phyloP scores from a whole-genome alignment of 192 early-diverging fungal genomes.

The Backusella westeae region DNA sequence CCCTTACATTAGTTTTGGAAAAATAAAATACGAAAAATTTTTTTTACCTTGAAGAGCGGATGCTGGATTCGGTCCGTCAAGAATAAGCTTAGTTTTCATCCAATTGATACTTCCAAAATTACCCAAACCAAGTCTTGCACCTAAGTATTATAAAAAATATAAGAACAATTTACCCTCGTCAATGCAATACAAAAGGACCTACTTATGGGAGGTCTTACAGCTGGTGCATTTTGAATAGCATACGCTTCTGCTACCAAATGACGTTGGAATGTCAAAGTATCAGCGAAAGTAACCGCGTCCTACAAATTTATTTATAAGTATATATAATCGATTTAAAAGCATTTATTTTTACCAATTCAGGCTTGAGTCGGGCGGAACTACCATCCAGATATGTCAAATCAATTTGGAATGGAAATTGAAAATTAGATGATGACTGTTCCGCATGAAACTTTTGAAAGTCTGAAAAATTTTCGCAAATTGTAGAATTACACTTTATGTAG shows the following conservation, averaged over 20 bases:
- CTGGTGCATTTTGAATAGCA: not conserved
- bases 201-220: conserved; percentile 3
- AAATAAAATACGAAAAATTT: not conserved
- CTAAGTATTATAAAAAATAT: not conserved
- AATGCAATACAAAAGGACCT: not conserved
- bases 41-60: not conserved
- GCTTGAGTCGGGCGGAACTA: not conserved
- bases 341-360: not conserved
- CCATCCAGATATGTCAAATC: not conserved
- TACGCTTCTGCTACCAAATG: not conserved
- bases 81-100: conserved; percentile 1
- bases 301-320: not conserved
- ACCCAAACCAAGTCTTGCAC: not conserved
- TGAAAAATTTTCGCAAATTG: not conserved
- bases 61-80: not conserved
- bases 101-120: conserved; percentile 2
- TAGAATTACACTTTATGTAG: not conserved
- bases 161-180: not conserved
- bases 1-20: not conserved
- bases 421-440: not conserved
- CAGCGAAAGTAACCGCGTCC: not conserved
- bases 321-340: not conserved
- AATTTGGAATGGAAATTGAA: conserved; percentile 1
- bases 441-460: not conserved
- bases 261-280: not conserved